phyloP scores from a whole-genome alignment of 2,329 filamentous ascomycete genomes.

The Fusarium napiforme region DNA sequence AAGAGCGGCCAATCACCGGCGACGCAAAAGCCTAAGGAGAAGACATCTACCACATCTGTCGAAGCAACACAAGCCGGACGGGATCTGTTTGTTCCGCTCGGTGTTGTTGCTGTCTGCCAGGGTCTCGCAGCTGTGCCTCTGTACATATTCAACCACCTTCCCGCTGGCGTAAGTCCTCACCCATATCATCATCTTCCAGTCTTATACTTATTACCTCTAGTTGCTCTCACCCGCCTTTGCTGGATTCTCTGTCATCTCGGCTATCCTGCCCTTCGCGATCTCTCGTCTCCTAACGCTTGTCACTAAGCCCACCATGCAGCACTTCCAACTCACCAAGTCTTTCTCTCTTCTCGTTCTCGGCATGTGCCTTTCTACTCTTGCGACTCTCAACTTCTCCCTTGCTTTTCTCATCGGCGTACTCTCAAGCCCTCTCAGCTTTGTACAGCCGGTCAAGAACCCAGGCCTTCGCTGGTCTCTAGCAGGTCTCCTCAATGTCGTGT shows the following conservation, averaged over 20 bases:
- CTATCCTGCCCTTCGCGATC: slow-evolving; percentile 66
- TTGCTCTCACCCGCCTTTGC: slow-evolving; percentile 69
- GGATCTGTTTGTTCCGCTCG: slow-evolving; percentile 77
- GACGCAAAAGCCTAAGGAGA: slow-evolving; percentile 44
- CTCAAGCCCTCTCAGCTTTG: slow-evolving; percentile 82
- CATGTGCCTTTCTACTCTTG: slow-evolving; percentile 90
- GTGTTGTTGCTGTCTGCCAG: slow-evolving; percentile 77
- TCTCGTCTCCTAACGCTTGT: slow-evolving; percentile 64
- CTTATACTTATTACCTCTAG: slow-evolving; percentile 51
- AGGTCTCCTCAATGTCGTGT: slow-evolving; percentile 67
- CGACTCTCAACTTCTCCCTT: slow-evolving; percentile 95
- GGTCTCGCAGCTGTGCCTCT: slow-evolving; percentile 83
- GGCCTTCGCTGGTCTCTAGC: slow-evolving; percentile 56
- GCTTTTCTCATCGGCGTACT: slow-evolving; percentile 86
- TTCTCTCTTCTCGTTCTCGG: slow-evolving; percentile 93
- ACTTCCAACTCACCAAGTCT: slow-evolving; percentile 83
- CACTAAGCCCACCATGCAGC: slow-evolving; percentile 70
- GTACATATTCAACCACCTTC: slow-evolving; percentile 83
- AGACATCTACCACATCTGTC: slow-evolving; percentile 46
- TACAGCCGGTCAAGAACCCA: slow-evolving; percentile 60
- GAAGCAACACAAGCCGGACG: slow-evolving; percentile 59
- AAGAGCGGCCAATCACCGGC: slow-evolving; percentile 74
- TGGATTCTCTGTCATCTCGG: slow-evolving; percentile 65
- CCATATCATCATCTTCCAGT: not conserved
- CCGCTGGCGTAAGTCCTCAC: slow-evolving; percentile 67